phyloP scores from a whole-genome alignment of 2,329 filamentous ascomycete species.

The Aspergillus sp. region DNA sequence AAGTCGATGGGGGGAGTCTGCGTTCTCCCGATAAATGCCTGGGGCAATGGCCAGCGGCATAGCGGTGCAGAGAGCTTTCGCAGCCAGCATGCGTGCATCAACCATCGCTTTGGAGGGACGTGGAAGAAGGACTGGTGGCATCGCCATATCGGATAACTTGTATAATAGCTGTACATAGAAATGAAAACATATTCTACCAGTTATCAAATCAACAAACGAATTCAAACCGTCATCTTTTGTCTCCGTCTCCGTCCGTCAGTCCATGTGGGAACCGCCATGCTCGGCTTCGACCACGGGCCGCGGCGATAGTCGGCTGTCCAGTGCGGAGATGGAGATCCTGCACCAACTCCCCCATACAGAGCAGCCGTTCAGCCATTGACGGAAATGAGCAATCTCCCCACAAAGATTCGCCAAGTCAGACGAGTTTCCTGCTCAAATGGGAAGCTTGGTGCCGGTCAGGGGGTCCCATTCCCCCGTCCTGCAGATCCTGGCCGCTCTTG shows the following conservation, averaged over 20 bases:
- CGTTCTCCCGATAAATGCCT: conserved; percentile 76
- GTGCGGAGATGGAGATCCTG: background rate
- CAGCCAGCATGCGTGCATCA: conserved; percentile 32
- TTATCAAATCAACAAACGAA: no score
- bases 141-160: conserved; percentile 25
- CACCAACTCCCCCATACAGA: no score
- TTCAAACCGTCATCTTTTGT: no score
- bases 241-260: no score
- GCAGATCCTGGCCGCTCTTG: background rate
- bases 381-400: no score
- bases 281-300: background rate
- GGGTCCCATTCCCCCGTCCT: background rate
- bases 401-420: background rate
- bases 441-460: background rate
- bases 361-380: no score
- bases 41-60: conserved; percentile 39
- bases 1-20: conserved; percentile 77
- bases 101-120: conserved; percentile 34
- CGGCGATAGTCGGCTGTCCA: background rate
- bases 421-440: background rate
- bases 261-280: no score
- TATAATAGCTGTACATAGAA: background rate
- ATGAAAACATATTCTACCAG: no score
- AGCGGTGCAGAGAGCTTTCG: conserved; percentile 29
- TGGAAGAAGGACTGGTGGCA: conserved; percentile 36